phyloP scores from a whole-genome alignment of 2,329 filamentous ascomycete genomes.

The Zarea fungicola region DNA sequence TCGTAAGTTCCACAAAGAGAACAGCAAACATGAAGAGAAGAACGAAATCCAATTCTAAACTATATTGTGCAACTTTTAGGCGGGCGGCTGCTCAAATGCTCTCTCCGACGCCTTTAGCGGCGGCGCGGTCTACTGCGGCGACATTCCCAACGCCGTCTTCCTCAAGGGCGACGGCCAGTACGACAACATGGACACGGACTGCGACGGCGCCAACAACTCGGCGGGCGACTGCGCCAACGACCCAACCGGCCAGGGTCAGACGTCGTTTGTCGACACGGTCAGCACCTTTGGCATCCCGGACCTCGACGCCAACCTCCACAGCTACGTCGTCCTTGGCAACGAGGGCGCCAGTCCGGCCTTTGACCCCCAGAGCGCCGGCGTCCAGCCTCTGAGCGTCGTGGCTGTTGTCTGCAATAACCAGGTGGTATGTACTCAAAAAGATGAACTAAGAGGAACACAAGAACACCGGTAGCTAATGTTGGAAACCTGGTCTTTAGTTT shows the following conservation, averaged over 20 bases:
- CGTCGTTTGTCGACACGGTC: slow-evolving; percentile 34
- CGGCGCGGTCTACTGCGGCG: slow-evolving; percentile 29
- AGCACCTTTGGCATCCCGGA: slow-evolving; percentile 25
- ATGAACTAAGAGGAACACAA: too few relatives aligned
- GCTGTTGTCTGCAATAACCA: slow-evolving; percentile 42
- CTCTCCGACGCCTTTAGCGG: slow-evolving; percentile 1
- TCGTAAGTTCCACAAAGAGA: not conserved
- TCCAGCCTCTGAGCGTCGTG: slow-evolving; percentile 42
- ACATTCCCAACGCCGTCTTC: slow-evolving; percentile 40
- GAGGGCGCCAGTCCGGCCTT: slow-evolving; percentile 26
- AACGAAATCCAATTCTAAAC: too few relatives aligned
- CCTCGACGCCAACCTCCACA: slow-evolving; percentile 39
- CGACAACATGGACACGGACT: slow-evolving; percentile 49
- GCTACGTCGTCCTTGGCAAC: slow-evolving; percentile 44
- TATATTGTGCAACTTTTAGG: not conserved
- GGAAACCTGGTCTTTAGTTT: not conserved
- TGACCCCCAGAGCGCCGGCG: slow-evolving; percentile 28
- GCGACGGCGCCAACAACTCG: slow-evolving; percentile 37
- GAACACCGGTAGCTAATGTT: too few relatives aligned
- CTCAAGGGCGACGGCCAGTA: slow-evolving; percentile 34
- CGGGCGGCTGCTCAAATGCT: not conserved
- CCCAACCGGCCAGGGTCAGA: slow-evolving; percentile 32
- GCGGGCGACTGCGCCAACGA: slow-evolving; percentile 31
- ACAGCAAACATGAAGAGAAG: too few relatives aligned
- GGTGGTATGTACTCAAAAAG: slow-evolving; percentile 28